phyloP scores from a whole-genome alignment of 805 yeast genomes.

The Novakomyces olei region DNA sequence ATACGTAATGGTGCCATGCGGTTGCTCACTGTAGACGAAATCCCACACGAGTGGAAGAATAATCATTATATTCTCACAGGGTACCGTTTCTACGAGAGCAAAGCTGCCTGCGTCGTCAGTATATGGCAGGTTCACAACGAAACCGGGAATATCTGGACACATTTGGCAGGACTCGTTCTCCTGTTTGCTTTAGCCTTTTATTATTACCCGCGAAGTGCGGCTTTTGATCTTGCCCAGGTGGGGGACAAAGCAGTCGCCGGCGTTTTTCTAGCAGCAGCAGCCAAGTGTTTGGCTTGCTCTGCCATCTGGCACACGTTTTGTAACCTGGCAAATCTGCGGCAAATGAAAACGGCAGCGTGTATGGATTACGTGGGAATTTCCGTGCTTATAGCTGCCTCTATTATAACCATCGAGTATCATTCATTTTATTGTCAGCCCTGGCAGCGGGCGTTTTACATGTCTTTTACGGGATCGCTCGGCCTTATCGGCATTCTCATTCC shows the following conservation, averaged over 20 bases:
- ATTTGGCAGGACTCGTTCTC: conserved; percentile 42
- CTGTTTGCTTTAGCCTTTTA: conserved; percentile 33
- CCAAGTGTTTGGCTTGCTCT: conserved; percentile 59
- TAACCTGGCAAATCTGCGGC: conserved; percentile 22
- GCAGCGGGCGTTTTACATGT: conserved; percentile 28
- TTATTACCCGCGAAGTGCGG: conserved; percentile 41
- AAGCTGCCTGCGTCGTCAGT: conserved; percentile 35
- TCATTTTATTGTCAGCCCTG: conserved; percentile 40
- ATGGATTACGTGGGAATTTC: conserved; percentile 91
- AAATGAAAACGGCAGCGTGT: conserved; percentile 66
- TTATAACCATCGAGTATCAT: conserved; percentile 66
- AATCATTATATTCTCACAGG: conserved; percentile 69
- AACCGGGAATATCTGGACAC: conserved; percentile 85
- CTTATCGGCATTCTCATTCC: conserved; percentile 51
- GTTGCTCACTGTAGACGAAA: conserved; percentile 56
- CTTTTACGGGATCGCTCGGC: conserved; percentile 46
- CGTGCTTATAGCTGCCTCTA: conserved; percentile 67
- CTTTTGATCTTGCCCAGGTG: conserved; percentile 20
- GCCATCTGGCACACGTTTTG: conserved; percentile 82
- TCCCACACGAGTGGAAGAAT: conserved; percentile 86
- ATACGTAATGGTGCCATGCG: conserved; percentile 13
- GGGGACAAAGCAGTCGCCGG: conserved; percentile 32
- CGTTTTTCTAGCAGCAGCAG: conserved; percentile 45
- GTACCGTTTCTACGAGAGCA: conserved; percentile 56
- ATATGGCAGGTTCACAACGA: conserved; percentile 59